These are phyloP conservation scores for Dactylonectria estremocensis DNA, from an alignment of 2,329 filamentous ascomycete genomes.

Conservation along the genomic window DNA sequence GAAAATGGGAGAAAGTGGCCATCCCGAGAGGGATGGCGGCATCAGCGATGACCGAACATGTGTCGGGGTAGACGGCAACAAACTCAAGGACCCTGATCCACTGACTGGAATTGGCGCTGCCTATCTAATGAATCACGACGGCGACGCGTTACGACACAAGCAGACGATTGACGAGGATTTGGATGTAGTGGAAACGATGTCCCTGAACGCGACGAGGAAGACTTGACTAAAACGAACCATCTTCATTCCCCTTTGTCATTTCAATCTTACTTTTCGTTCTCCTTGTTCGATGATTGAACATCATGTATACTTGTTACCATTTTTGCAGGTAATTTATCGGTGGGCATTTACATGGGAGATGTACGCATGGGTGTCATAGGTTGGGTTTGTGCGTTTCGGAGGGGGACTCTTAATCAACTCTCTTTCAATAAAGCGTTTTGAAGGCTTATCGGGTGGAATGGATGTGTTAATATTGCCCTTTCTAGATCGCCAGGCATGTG, in stretches of 20 bases:
- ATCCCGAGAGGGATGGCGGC: conserved; percentile 4
- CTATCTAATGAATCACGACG: conserved; percentile 37
- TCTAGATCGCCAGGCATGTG: conserved; percentile 3
- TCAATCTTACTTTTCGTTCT: conserved; percentile 7
- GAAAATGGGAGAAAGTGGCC: neutral
- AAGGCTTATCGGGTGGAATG: conserved; percentile 8
- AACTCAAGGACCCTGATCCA: conserved; percentile 15
- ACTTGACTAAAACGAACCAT: conserved; percentile 31
- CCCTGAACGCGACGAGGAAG: conserved; percentile 26
- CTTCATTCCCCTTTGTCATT: conserved; percentile 32
- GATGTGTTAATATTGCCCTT: neutral
- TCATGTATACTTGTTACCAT: conserved; percentile 35
- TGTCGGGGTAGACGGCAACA: neutral
- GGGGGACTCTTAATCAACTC: neutral
- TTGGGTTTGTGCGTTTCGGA: conserved; percentile 11
- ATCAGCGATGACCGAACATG: conserved; percentile 7
- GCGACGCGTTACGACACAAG: conserved; percentile 36
- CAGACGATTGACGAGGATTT: conserved; percentile 41
- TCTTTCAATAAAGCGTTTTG: neutral
- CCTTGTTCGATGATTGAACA: conserved; percentile 20
- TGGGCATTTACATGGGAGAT: conserved; percentile 38
- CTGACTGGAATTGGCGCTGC: conserved; percentile 29
- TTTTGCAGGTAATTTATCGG: conserved; percentile 20
- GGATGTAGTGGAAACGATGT: conserved; percentile 24
- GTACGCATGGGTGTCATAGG: conserved; percentile 32